phyloP scores from a whole-genome alignment of 2,329 filamentous ascomycete genomes.

The Calonectria henricotiae region DNA sequence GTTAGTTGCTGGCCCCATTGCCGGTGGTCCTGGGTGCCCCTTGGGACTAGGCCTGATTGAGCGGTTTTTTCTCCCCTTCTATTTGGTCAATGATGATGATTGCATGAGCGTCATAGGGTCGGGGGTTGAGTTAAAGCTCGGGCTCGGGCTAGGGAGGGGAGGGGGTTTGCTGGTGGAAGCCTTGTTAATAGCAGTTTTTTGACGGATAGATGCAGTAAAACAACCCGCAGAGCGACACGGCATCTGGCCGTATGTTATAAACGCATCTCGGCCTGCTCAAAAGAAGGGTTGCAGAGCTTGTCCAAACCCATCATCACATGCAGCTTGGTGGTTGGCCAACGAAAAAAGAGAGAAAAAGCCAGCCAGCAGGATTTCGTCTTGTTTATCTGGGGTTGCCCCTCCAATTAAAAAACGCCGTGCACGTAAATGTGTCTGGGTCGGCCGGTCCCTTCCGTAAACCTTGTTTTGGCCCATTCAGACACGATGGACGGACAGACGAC shows the following conservation, averaged over 20 bases:
- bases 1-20: slow-evolving; percentile 9
- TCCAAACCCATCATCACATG: slow-evolving; percentile 15
- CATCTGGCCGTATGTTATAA: neutral
- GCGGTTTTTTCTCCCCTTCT: neutral
- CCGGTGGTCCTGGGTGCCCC: slow-evolving; percentile 3
- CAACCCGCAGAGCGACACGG: neutral
- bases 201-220: neutral
- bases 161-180: neutral
- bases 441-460: slow-evolving; percentile 19
- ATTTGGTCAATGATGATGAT: slow-evolving; percentile 1
- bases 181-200: neutral
- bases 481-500: neutral
- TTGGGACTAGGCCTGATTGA: slow-evolving; percentile 7
- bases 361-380: slow-evolving; percentile 16
- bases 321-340: slow-evolving; percentile 6
- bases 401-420: slow-evolving; percentile 19
- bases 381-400: slow-evolving; percentile 23
- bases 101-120: slow-evolving; percentile 26
- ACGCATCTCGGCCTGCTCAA: neutral
- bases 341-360: neutral
- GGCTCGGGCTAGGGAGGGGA: slow-evolving; percentile 2
- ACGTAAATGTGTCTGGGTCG: neutral
- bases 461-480: slow-evolving; percentile 8
- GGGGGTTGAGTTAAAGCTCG: slow-evolving; percentile 4
- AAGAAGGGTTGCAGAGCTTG: neutral